Evolutionary conservation across 352 stramenopile genomes (phyloP).

Genomic region (Thalassiosira hispida): DNA sequence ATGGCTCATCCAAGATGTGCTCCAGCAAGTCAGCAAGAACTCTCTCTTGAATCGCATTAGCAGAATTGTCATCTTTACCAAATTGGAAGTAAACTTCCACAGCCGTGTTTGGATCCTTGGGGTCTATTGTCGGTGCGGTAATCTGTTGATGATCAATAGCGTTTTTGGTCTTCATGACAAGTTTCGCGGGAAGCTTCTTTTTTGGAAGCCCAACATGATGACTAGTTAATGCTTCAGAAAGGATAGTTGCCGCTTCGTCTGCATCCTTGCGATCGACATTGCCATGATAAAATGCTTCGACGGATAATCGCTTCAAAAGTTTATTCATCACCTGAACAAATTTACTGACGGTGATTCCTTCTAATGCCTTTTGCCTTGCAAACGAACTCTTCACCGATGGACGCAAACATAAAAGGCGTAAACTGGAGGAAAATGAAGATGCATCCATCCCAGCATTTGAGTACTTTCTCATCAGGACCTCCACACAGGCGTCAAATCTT

Average conservation of each 20-base stretch:
- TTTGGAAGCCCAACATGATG: slow-evolving; percentile 54
- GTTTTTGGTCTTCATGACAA: slow-evolving; percentile 54
- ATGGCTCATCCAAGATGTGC: slow-evolving; percentile 79
- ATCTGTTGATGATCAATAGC: slow-evolving; percentile 26
- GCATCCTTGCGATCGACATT: slow-evolving; percentile 67
- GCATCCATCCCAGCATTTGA: slow-evolving; percentile 73
- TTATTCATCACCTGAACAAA: slow-evolving; percentile 64
- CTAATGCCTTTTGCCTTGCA: slow-evolving; percentile 63
- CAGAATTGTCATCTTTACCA: slow-evolving; percentile 68
- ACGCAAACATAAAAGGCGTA: slow-evolving; percentile 67
- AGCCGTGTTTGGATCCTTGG: slow-evolving; percentile 70
- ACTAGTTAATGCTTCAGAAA: slow-evolving; percentile 44
- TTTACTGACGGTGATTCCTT: slow-evolving; percentile 46
- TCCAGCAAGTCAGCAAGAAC: slow-evolving; percentile 76
- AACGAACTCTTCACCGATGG: slow-evolving; percentile 58
- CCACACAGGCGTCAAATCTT: slow-evolving; percentile 73
- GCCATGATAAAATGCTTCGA: slow-evolving; percentile 74
- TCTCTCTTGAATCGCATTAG: slow-evolving; percentile 46
- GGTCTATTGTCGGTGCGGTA: slow-evolving; percentile 64
- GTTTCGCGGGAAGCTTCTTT: slow-evolving; percentile 66
- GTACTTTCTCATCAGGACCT: slow-evolving; percentile 67
- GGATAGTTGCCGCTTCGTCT: slow-evolving; percentile 44
- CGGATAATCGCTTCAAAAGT: slow-evolving; percentile 59
- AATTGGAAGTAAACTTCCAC: slow-evolving; percentile 85
- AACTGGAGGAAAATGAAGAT: slow-evolving; percentile 44